Percentiles rank a stretch among this genome's conserved stretches.
Conservation (phyloP, 1,284 basidiomycete species). For the Rhizopogon parksii region DNA sequence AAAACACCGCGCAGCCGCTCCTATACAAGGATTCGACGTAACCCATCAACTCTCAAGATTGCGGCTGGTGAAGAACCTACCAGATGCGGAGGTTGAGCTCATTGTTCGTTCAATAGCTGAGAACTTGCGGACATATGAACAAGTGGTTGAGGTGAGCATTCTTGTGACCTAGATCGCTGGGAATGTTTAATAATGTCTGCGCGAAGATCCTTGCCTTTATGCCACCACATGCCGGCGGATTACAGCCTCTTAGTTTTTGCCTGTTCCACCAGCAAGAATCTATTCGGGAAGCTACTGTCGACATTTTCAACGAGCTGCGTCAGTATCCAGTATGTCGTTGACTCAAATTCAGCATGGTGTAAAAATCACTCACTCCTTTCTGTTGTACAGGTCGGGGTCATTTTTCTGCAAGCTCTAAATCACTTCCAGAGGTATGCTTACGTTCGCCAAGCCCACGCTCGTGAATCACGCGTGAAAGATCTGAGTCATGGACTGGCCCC, state of each 20-base stretch:
- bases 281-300: conserved; percentile 75
- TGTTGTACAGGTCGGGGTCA: conserved; percentile 65
- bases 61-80: conserved; percentile 53
- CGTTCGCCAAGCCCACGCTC: conserved; percentile 62
- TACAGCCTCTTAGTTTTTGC: conserved; percentile 81
- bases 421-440: conserved; percentile 89
- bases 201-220: conserved; percentile 72
- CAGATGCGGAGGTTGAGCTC: conserved; percentile 59
- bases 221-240: conserved; percentile 76
- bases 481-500: conserved; percentile 35
- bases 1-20: conserved; percentile 34
- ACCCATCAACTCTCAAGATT: conserved; percentile 68
- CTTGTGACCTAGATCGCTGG: not conserved
- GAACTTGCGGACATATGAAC: conserved; percentile 71
- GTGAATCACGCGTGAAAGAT: conserved; percentile 41
- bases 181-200: not conserved
- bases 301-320: conserved; percentile 76
- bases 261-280: conserved; percentile 79
- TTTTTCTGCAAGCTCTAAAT: conserved; percentile 81
- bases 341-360: conserved; percentile 5
- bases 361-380: not conserved
- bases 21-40: conserved; percentile 64
- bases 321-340: conserved; percentile 57
- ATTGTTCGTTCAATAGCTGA: conserved; percentile 74
- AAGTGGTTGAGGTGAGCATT: conserved; percentile 76